phyloP scores from a whole-genome alignment of 306 rosid genomes.

The Citrullus colocynthis region DNA sequence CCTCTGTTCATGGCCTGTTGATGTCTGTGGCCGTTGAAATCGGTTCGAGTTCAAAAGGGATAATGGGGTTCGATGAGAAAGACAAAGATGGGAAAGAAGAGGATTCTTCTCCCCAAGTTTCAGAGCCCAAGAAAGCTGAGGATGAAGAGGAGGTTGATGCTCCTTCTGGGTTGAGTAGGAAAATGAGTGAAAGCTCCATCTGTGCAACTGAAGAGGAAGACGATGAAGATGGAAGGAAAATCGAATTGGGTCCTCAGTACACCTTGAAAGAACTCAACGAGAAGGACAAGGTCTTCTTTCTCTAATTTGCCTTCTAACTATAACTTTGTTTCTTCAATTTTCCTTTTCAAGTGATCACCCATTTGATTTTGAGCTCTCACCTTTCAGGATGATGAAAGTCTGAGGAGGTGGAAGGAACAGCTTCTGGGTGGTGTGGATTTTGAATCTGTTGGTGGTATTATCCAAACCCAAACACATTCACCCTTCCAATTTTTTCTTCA shows the following conservation, averaged over 20 bases:
- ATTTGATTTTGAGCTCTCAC: background rate
- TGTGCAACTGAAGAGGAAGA: constrained; percentile 74
- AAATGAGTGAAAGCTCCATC: constrained; percentile 49
- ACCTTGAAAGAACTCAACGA: constrained; percentile 85
- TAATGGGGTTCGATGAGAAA: constrained; percentile 70
- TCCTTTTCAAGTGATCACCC: too few relatives aligned
- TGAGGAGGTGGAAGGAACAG: constrained; percentile 94
- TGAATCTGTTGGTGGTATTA: constrained; percentile 61
- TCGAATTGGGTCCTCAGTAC: constrained; percentile 84
- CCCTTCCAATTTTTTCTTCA: background rate
- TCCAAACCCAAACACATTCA: background rate
- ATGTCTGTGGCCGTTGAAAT: constrained; percentile 42
- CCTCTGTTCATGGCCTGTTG: constrained; percentile 23
- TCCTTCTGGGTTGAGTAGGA: constrained; percentile 12
- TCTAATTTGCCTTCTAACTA: background rate
- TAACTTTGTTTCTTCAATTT: background rate
- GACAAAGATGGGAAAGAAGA: constrained; percentile 16
- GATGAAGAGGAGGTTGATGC: constrained; percentile 25
- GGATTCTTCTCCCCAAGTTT: constrained; percentile 8
- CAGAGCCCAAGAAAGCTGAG: constrained; percentile 13
- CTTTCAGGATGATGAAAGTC: constrained; percentile 79
- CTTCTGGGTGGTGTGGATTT: constrained; percentile 90
- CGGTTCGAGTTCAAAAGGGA: constrained; percentile 27
- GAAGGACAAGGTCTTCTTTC: constrained; percentile 50
- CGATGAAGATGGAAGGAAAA: constrained; percentile 50